A percentile compares a stretch with the other conserved stretches of the same genome.
These are phyloP conservation scores for Wickerhamiella sorbophila DNA, from an alignment of 805 yeast species.

Conservation along the genomic window DNA sequence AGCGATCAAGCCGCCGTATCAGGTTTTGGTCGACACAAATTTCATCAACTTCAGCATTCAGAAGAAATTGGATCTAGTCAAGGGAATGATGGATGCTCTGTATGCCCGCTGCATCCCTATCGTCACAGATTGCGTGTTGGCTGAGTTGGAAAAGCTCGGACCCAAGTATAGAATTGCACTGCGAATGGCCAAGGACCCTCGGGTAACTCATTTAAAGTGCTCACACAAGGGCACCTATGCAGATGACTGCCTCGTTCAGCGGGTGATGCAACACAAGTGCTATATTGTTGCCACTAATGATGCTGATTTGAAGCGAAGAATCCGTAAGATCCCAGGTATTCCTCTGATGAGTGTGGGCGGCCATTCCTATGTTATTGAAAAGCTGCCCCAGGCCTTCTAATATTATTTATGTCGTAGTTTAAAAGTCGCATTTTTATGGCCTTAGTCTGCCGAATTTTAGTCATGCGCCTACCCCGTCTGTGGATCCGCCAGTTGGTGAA, in stretches of 20 bases:
- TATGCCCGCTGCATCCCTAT: constrained; percentile 92
- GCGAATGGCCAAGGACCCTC: constrained; percentile 82
- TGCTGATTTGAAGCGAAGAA: constrained; percentile 87
- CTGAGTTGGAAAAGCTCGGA: constrained; percentile 91
- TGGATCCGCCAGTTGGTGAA: constrained; percentile 8
- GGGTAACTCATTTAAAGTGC: constrained; percentile 75
- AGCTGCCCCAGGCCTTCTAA: constrained; percentile 71
- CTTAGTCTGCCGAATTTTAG: background rate
- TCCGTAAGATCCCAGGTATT: constrained; percentile 93
- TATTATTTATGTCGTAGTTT: background rate
- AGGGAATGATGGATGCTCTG: constrained; percentile 92
- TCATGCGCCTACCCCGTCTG: constrained; percentile 1
- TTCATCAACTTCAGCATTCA: constrained; percentile 93
- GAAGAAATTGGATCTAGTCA: constrained; percentile 84
- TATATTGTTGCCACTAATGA: constrained; percentile 96
- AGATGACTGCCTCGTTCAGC: constrained; percentile 87
- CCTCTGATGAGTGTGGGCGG: constrained; percentile 95
- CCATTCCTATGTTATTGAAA: constrained; percentile 81
- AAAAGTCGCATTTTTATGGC: background rate
- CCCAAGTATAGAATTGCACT: constrained; percentile 90
- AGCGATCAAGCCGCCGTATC: constrained; percentile 96
- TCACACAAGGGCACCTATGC: constrained; percentile 95
- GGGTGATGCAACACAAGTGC: constrained; percentile 93
- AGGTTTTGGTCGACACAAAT: constrained; percentile 89
- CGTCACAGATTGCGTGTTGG: constrained; percentile 95